Conservation (phyloP, 306 rosid species). For the Prunus persica region Prunus_persica_NCBIv2 NC_034009.1:40137001-40137500, state of each 20-base stretch:
- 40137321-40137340: conserved; percentile 47
- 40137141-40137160: conserved; percentile 51
- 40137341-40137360: conserved; percentile 22
- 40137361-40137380: conserved; percentile 22
- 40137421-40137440: conserved; percentile 30
- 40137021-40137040: conserved; percentile 93
- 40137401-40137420: conserved; percentile 42
- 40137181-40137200: conserved; percentile 70
- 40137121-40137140: conserved; percentile 28
- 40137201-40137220: neutral
- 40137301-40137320: conserved; percentile 22
- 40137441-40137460: conserved; percentile 42
- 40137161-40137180: conserved; percentile 57
- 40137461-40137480: neutral
- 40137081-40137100: conserved; percentile 84
- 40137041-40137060: conserved; percentile 89
- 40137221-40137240: conserved; percentile 32
- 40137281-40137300: conserved; percentile 14
- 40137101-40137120: conserved; percentile 93
- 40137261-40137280: conserved; percentile 31
- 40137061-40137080: conserved; percentile 91
- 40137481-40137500: neutral
- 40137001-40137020: neutral
- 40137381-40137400: conserved; percentile 48
- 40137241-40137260: conserved; percentile 1